A percentile compares a stretch with the other conserved stretches of the same genome.
Conservation (phyloP, 805 yeast species). For the Brettanomyces custersianus region DNA sequence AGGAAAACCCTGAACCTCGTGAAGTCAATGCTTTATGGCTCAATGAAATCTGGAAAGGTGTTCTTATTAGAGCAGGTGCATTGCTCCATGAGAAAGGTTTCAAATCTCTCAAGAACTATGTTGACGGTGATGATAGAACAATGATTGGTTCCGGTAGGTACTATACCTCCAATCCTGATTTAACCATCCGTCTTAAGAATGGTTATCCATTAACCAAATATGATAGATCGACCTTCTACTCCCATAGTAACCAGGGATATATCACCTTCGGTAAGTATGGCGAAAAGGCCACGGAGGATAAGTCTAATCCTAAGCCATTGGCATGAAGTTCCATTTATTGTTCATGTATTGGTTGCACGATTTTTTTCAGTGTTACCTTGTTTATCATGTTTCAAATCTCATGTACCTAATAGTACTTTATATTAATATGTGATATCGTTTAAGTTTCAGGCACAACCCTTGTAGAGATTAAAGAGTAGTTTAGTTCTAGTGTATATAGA, state of each 20-base stretch:
- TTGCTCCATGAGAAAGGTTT: slow-evolving; percentile 20
- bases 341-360: too few species aligned
- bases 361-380: too few species aligned
- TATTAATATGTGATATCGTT: too few species aligned
- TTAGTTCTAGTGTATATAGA: too few species aligned
- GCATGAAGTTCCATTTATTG: too few species aligned
- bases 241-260: slow-evolving; percentile 8
- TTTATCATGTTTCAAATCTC: too few species aligned
- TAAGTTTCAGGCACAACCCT: too few species aligned
- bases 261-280: slow-evolving; percentile 7
- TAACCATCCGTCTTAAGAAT: slow-evolving; percentile 27
- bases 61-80: slow-evolving; percentile 15
- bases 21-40: slow-evolving; percentile 10
- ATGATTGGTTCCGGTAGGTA: slow-evolving; percentile 32
- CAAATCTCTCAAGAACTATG: slow-evolving; percentile 4
- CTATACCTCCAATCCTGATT: slow-evolving; percentile 37
- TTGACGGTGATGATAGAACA: slow-evolving; percentile 30
- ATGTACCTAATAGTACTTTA: too few species aligned
- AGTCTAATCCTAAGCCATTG: too few species aligned
- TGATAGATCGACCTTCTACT: slow-evolving; percentile 32
- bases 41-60: slow-evolving; percentile 14
- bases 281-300: slow-evolving; percentile 3
- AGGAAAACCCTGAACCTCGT: slow-evolving; percentile 3
- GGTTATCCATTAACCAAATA: slow-evolving; percentile 28
- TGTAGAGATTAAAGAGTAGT: too few species aligned